Evolutionary conservation across 2,329 filamentous ascomycete species (phyloP), one percentile per base, ranked within the genome.

Genomic region (Cladosporium sp.): DNA sequence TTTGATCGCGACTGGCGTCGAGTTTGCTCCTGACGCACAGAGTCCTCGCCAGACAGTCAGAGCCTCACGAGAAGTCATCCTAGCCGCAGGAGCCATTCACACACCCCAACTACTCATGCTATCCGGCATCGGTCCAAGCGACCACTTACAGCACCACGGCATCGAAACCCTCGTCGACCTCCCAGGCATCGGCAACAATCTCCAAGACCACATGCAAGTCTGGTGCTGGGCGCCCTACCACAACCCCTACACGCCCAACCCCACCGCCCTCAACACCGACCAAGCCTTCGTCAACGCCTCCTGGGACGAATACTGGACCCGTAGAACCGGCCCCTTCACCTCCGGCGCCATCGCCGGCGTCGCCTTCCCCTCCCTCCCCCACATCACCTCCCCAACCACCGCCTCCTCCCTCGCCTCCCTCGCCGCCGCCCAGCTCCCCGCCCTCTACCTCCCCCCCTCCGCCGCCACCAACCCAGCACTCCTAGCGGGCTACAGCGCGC

Each of bases 101-200:
- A 63, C 58, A 13, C 64, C 64, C 3, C 63, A 67, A 38, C 35
- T 67, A 1, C 59, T 67, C n/a, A 60, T 63, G 58, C 55, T 67
- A 8, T 66, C 64, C n/a, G 83, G 84, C 13, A 74, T 86, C 19
- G 83, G 83, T 0, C 81, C 81, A 0, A 61, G 68, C 7, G 60
- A 68, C 0, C 74, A 81, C 56, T 72, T 86, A 2, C 56, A 72
- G 14, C 13, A 19, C 3, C 46, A 56, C 4, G 66, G 70, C 13
- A 84, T 86, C 55, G 62, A 72, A 2, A 66, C 79, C 1, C 58
- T 83, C 13, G 70, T 77, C 4, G 74, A 85, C 55, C 77, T 82
- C 0, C 76, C 78, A 1, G 80, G 84, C 34, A 82, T 87, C 2
- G 84, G 84, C 2, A 77, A 76, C 56, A 83, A 86, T 64, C 71